Evolutionary conservation across 2,329 filamentous ascomycete genomes (phyloP), one percentile per base, ranked within the genome.

Genomic region (Fusarium scirpi): DNA sequence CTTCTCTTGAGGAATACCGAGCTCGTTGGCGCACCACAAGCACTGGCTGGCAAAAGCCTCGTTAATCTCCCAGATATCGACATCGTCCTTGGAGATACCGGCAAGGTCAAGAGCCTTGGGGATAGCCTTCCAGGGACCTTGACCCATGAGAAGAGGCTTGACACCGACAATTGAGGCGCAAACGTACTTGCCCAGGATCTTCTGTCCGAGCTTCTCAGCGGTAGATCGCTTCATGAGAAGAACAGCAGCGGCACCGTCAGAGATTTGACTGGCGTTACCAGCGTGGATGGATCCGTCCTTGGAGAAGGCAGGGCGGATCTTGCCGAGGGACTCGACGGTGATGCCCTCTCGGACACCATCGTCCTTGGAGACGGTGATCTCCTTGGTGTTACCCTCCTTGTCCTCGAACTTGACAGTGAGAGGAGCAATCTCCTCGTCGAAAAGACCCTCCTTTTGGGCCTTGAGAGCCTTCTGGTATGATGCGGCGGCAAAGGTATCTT

Each of bases 41-140:
- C 94, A 97, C 87, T 98, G 95, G 70, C 90, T 93, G 32, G 96
- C 96, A 81, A 99, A 99, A 2, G 96, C 96, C 88, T 99, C 96
- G 85, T 99, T 99, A 87, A 99, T 98, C 88, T 99, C 96, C 78
- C 89, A 98, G 78, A 98, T 95, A 80, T 98, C 96, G 30, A 99
- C 94, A 74, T 98, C 95, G 61, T 97, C 91, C 82, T 91, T 93
- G 79, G 85, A 86, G 75, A 99, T 90, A 65, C 94, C 94, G 1
- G 94, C 93, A 80, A 96, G 94, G 79, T 93, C 88, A 60, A 98
- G 90, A 6, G 93, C 94, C 79, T 94, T 92, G 71, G 96, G 96
- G 77, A 99, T 98, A 61, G 96, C 94, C 82, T 94, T 94, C 89
- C 94, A 97, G 53, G 96, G 96, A 2, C 96, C 96, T 73, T 97